Conservation (phyloP, 2,329 filamentous ascomycete genomes). For the Aureobasidium subglaciale region DNA sequence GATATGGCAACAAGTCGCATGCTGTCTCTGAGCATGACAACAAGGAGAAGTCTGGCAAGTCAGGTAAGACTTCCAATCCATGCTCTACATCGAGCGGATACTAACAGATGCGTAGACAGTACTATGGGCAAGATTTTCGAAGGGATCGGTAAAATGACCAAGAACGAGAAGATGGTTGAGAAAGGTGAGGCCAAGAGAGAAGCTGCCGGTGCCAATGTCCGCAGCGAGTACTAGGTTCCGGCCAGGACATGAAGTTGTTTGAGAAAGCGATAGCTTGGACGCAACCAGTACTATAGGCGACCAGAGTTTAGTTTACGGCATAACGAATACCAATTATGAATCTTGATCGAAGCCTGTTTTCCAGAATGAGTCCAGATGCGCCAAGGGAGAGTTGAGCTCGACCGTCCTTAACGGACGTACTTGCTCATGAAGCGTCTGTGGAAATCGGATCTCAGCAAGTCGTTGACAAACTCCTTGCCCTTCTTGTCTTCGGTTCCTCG, state of each 20-base stretch:
- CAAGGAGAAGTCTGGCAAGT: slow-evolving; percentile 1
- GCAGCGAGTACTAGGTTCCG: neutral
- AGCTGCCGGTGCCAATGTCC: slow-evolving; percentile 19
- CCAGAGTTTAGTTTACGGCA: slow-evolving; percentile 1
- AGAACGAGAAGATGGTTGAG: slow-evolving; percentile 41
- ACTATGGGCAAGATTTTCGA: too few species aligned
- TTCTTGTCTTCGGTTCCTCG: slow-evolving; percentile 81
- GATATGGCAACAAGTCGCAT: slow-evolving; percentile 34
- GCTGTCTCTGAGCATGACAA: neutral
- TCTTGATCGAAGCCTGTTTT: neutral
- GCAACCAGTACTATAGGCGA: neutral
- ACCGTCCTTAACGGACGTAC: slow-evolving; percentile 28
- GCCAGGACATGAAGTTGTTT: neutral
- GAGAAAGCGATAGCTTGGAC: neutral
- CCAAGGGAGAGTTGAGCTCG: too few species aligned
- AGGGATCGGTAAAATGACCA: slow-evolving; percentile 43
- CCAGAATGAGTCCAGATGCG: neutral
- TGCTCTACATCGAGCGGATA: too few species aligned
- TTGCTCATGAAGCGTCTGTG: slow-evolving; percentile 88
- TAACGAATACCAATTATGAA: slow-evolving; percentile 1
- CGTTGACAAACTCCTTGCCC: slow-evolving; percentile 89
- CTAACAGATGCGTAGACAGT: too few species aligned
- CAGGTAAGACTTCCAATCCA: neutral
- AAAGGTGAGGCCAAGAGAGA: slow-evolving; percentile 48
- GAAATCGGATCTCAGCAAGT: slow-evolving; percentile 89